Evolutionary conservation across 495 filamentous ascomycete species (phyloP), one percentile per base, ranked within the genome.

Genomic region (Lophiotrema nucula): DNA sequence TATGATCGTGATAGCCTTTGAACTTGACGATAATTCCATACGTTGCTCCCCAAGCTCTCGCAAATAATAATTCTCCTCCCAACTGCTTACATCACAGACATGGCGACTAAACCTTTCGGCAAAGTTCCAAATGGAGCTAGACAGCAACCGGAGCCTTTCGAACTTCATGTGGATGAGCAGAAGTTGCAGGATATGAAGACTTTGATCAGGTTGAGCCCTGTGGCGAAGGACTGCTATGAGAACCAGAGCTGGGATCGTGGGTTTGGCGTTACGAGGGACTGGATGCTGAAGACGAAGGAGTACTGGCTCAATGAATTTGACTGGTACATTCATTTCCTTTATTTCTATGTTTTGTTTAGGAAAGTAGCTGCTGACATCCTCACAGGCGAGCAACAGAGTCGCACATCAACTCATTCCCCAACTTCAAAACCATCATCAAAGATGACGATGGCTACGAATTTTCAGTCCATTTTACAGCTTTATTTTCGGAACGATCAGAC

Each of bases 361-460:
- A 27, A 19, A 38, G 13, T 38, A 37, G 6, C 4, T 23, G 23
- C 47, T 51, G 18, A 51, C 27, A 2, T 22, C 13, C 22, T 5
- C 8, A 13, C 35, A 58, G 56, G 57, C 37, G 58, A 58, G 58
- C 73, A 6, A 64, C 70, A 6, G 83, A 88, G 64, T 54, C 68
- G 6, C 73, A 74, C 27, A 81, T 86, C 41, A 88, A 90, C 72
- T 73, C 66, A 11, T 80, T 85, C 56, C 83, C 85, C 1, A 79
- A 90, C 57, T 89, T 77, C 72, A 82, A 65, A 0, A 69, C 73
- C 4, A 59, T 68, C 2, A 70, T 88, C 35, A 42, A 24, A 22
- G 48, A 52, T 28, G 70, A 76, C 22, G 47, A 45, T 27, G 56
- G 48, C n/a, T 22, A 11, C 0, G 11, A 35, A 4, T 52, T 80